Evolutionary conservation across 1,284 basidiomycete species (phyloP).

Genomic region (Termitomyces sp.): DNA sequence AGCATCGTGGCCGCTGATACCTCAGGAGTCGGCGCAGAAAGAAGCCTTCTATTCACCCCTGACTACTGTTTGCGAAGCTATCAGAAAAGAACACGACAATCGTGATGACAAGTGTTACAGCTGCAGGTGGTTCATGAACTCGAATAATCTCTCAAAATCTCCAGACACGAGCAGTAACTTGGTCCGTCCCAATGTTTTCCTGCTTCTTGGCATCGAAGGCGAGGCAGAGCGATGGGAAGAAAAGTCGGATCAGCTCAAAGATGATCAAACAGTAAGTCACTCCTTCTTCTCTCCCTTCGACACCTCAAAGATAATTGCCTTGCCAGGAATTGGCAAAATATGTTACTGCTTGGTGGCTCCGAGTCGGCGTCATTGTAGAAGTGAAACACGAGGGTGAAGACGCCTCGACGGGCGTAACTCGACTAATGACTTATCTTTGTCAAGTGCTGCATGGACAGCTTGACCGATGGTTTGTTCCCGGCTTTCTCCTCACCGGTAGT

Average conservation of each 20-base stretch:
- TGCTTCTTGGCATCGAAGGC: neutral
- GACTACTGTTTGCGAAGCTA: neutral
- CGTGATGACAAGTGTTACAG: neutral
- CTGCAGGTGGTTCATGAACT: neutral
- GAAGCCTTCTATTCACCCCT: neutral
- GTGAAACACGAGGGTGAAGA: neutral
- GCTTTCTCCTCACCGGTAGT: neutral
- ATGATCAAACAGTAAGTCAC: neutral
- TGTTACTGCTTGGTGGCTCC: neutral
- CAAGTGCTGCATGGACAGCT: conserved; percentile 1
- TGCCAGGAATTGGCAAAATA: neutral
- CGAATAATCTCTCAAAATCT: neutral
- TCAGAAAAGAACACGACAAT: neutral
- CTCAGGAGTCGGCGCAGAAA: neutral
- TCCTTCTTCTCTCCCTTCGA: neutral
- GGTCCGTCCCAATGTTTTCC: neutral
- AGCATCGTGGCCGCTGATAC: neutral
- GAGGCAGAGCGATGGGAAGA: neutral
- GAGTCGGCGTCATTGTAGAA: neutral
- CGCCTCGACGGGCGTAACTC: neutral
- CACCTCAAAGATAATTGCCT: neutral
- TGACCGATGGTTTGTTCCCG: neutral
- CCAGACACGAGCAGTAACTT: neutral
- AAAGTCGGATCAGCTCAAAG: neutral
- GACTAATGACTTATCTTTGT: neutral